Evolutionary conservation across 345 rosid genomes (phyloP).

Genomic region (Pistacia atlantica): DNA sequence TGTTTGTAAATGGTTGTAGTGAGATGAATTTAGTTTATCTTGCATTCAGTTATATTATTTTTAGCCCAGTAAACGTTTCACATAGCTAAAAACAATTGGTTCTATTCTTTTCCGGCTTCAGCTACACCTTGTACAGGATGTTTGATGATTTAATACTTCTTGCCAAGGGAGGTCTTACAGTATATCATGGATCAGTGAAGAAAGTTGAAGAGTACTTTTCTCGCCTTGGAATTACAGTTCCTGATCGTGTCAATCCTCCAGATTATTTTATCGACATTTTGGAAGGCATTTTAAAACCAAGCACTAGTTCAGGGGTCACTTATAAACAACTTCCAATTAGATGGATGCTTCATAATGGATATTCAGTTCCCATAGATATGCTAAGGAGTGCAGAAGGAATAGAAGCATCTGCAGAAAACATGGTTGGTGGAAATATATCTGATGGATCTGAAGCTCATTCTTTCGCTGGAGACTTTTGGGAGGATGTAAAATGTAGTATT

Average conservation of each 20-base stretch:
- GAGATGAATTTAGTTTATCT: neutral
- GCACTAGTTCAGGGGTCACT: slow-evolving; percentile 58
- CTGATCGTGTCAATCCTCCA: slow-evolving; percentile 96
- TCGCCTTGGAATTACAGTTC: slow-evolving; percentile 75
- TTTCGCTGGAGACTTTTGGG: slow-evolving; percentile 86
- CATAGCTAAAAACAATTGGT: neutral
- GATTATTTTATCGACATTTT: slow-evolving; percentile 94
- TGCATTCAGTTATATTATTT: neutral
- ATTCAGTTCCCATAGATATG: slow-evolving; percentile 90
- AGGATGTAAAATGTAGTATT: slow-evolving; percentile 67
- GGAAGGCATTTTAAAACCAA: slow-evolving; percentile 85
- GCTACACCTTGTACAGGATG: slow-evolving; percentile 89
- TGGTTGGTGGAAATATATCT: slow-evolving; percentile 51
- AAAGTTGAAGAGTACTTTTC: slow-evolving; percentile 91
- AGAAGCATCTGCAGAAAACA: slow-evolving; percentile 48
- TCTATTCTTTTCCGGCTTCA: slow-evolving; percentile 33
- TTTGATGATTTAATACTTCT: slow-evolving; percentile 96
- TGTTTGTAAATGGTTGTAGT: neutral
- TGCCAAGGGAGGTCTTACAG: slow-evolving; percentile 93
- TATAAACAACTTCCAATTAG: slow-evolving; percentile 82
- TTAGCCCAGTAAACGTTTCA: slow-evolving; percentile 3
- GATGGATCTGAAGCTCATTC: slow-evolving; percentile 49
- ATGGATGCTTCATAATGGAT: slow-evolving; percentile 99
- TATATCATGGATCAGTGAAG: slow-evolving; percentile 93
- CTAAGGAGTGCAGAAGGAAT: slow-evolving; percentile 58